Evolutionary conservation across 169 alveolate species (phyloP), one percentile per base, ranked within the genome.

Genomic region (Besnoitia besnoiti): DNA sequence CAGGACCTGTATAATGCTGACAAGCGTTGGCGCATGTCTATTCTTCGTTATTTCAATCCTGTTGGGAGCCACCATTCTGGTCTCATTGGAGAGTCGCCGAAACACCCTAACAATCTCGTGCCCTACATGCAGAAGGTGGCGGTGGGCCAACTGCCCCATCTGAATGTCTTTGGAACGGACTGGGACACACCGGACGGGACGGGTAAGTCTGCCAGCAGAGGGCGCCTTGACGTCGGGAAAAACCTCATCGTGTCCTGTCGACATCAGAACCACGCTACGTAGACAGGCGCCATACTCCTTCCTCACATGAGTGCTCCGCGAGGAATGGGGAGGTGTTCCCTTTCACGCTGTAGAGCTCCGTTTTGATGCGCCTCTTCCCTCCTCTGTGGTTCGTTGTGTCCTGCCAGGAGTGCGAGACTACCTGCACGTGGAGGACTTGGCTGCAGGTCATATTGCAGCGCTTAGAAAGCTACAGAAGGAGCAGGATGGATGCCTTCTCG

Each of bases 51-150:
- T 94, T 98, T 97, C 95, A 98, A 98, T 94, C 99, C 99, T 40
- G 97, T 97, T 87, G 99, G 99, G 16, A 99, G 99, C 42, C 99
- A 98, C 84, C 96, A 96, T 35, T 94, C 97, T 75, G 98, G 99
- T 3, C 89, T 95, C 76, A 96, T 98, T 12, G 99, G 99, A 27
- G 99, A 98, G 82, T 95, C 95, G n/a, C 99, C 99, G 19, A 95
- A 94, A 35, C 97, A 95, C 27, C 95, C 96, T 33, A 96, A 96
- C 88, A 98, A 98, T 94, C 94, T 98, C 50, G 94, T 98, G 96
- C 99, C 99, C 35, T 97, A 92, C 92, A 95, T 98, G 39, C 98
- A 97, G 89, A 95, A 96, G 77, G 99, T 97, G 4, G 98, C 98
- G 5, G 95, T 85, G 0, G 92, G 93, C 44, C 37, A 75, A 35